Evolutionary conservation across 352 stramenopile genomes (phyloP), one percentile per base, ranked within the genome.

Genomic region (Sclerospora graminicola): DNA sequence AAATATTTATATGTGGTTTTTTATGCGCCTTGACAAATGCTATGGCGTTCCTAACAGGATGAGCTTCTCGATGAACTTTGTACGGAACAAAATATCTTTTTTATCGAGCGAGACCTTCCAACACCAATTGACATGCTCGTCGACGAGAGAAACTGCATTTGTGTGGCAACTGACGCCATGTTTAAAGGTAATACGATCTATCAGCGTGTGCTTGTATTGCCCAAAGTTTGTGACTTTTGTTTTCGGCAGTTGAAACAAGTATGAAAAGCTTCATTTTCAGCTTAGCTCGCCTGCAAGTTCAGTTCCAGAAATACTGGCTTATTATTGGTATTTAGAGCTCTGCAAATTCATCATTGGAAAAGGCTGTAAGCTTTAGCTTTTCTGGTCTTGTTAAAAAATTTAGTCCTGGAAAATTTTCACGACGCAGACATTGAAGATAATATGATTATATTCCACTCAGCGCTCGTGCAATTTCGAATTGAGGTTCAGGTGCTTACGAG

Each of bases 71-170:
- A 84, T 32, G 60, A 80, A n/a, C 42, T 89, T 2, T 73, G 57
- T 15, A 76, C 66, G 5, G 69, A 85, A 23, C 60, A 70, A 5
- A 51, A 50, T 7, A 60, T 89, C 13, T 64, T 45, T 11, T 64
- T 86, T 15, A 63, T 84, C 41, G 76, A 89, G 37, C 60, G 76
- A 48, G 60, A 86, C 29, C 51, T 89, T 14, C 56, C 54, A 16
- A 20, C 47, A 26, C 65, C 64, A 9, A 63, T 89, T 31, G 69
- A 80, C 42, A 51, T 86, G 10, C 24, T 86, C n/a, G 43, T 89
- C 4, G 76, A 89, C 28, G 76, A 89, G 26, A 57, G 57, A 36
- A 86, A 82, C 28, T 75, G 53, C 7, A 61, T 86, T 32, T 75
- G 61, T 27, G 27, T 86, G 6, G 33, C 81, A 8, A 30, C 46